Evolutionary conservation across 768 basidiomycete genomes (phyloP).

Genomic region (Termitomyces sp.): DNA sequence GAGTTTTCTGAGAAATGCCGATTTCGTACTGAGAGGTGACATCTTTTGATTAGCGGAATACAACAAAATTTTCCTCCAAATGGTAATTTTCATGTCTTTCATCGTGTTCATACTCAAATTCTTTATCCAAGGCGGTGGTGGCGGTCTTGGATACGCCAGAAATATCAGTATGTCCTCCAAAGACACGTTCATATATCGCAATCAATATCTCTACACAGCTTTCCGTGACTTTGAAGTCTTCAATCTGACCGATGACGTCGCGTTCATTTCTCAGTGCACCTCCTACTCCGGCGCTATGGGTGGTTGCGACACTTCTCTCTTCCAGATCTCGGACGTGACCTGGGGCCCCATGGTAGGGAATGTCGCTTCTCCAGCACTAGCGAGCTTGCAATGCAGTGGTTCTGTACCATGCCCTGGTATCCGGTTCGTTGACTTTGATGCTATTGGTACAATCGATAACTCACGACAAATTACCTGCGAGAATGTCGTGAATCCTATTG

Average conservation of each 20-base stretch:
- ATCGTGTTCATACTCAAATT: background rate
- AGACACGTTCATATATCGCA: background rate
- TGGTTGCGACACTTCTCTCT: conserved; percentile 26
- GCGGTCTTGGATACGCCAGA: conserved; percentile 24
- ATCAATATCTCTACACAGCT: conserved; percentile 7
- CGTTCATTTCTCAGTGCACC: conserved; percentile 24
- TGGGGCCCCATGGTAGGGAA: conserved; percentile 23
- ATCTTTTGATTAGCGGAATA: conserved; percentile 13
- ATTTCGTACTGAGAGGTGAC: background rate
- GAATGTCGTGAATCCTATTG: conserved; percentile 17
- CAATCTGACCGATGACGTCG: conserved; percentile 15
- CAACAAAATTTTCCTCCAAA: conserved; percentile 27
- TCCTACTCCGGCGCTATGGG: conserved; percentile 26
- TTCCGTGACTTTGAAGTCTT: conserved; percentile 20
- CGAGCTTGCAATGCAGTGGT: conserved; percentile 26
- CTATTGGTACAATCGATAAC: conserved; percentile 10
- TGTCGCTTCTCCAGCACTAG: conserved; percentile 16
- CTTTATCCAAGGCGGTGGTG: conserved; percentile 18
- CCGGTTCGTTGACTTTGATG: conserved; percentile 16
- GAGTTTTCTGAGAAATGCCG: background rate
- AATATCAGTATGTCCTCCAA: conserved; percentile 17
- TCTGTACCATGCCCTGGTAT: conserved; percentile 23
- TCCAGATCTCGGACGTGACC: conserved; percentile 26
- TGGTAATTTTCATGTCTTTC: conserved; percentile 10
- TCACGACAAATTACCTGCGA: conserved; percentile 15